Base-by-base conservation (phyloP, 805 yeast species). In the Yarrowia sp. region DNA sequence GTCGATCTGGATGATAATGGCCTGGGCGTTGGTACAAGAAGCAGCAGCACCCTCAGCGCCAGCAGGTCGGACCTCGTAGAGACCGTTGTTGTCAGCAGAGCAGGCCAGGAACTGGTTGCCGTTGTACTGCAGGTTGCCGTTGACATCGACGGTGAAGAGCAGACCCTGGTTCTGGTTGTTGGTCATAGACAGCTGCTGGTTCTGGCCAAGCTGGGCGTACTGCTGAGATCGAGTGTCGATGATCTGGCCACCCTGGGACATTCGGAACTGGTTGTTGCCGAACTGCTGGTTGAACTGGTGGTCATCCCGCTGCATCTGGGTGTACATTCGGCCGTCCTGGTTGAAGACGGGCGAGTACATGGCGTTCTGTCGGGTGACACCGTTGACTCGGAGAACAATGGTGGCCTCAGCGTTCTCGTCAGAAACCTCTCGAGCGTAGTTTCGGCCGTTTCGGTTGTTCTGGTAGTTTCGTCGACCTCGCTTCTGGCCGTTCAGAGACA, bases 31-130 rank as follows among this genome's bases (percentile, higher is more conserved):
- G 29, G 38, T 10, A 21, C 55, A 47, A 25, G 38, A 14, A 10
- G 55, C 55, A 10, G 55, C 55, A 21, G 55, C 55, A 14, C 55
- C 55, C 55, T 32, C 29, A 9, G 55, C 38, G 9, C 55, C 55
- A 8, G 55, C 21, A 21, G 55, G 55, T 31, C 38, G 55, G 13
- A 47, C 55, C 55, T 47, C 55, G 38, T 31, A 47, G n/a, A 47
- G 38, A 4, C 55, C 55, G 38, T 31, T 22, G 22, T 31, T 31
- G 14, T 29, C 55, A 3, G 55, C 19, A 14, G 7, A 27, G n/a
- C 55, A 47, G n/a, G 55, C 55, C 13, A 47, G 38, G 38, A 47
- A 47, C 29, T 47, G 55, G 38, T 32, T 32, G 29, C 19, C 38
- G 38, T 47, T 47, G 55, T 47, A 47, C 38, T 47, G 38, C 55